Conservation (phyloP, 495 filamentous ascomycete genomes). For the Aspergillus saccharolyticus region DNA sequence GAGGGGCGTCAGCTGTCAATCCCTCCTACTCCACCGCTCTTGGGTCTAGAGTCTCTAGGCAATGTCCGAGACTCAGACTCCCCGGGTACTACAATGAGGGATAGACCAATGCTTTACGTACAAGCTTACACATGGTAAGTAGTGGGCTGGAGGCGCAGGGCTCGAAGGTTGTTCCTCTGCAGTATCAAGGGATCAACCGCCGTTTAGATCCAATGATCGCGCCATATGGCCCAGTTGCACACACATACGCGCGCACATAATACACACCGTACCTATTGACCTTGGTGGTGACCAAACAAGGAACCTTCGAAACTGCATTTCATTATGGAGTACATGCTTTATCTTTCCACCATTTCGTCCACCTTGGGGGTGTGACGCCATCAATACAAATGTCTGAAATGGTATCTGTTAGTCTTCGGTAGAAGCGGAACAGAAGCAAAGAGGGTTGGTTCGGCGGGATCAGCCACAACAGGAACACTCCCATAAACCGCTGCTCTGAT, state of each 20-base stretch:
- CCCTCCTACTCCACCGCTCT: background rate
- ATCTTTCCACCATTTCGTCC: background rate
- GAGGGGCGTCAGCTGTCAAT: conserved; percentile 7
- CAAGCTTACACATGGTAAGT: conserved; percentile 11
- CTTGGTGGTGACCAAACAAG: conserved; percentile 6
- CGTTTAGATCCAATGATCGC: conserved; percentile 16
- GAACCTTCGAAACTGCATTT: background rate
- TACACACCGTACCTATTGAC: background rate
- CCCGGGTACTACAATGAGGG: conserved; percentile 5
- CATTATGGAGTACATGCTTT: background rate
- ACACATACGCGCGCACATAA: too few relatives aligned
- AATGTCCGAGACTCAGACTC: conserved; percentile 5
- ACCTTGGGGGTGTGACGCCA: conserved; percentile 3
- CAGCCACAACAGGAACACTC: background rate
- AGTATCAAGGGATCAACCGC: conserved; percentile 11
- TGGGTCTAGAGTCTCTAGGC: conserved; percentile 9
- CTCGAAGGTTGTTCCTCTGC: background rate
- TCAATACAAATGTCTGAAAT: background rate
- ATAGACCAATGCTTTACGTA: conserved; percentile 16
- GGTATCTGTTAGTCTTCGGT: background rate
- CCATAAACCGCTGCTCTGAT: background rate
- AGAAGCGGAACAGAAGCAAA: background rate
- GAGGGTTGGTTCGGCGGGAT: background rate
- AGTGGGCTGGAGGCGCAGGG: conserved; percentile 4
- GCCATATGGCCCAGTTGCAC: conserved; percentile 5